These are phyloP conservation scores for Ceratocystis cacaofunesta DNA, from an alignment of 2,329 filamentous ascomycete species.

Conservation along the genomic window DNA sequence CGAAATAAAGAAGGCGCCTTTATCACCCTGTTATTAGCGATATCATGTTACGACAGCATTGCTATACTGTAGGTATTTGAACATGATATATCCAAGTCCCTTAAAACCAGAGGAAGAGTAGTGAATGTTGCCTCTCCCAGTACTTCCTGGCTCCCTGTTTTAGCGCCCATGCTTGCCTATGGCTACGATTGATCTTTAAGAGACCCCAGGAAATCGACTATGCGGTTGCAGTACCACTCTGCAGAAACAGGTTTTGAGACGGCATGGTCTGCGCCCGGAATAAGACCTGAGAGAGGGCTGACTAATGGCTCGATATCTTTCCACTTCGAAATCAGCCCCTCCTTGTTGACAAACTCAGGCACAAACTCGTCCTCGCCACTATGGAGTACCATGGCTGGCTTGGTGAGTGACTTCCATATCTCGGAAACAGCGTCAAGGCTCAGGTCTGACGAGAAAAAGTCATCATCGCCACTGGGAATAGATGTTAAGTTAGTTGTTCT, in stretches of 20 bases:
- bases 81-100: not conserved
- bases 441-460: slow-evolving; percentile 78
- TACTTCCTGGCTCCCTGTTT: not conserved
- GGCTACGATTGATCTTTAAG: slow-evolving; percentile 11
- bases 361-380: slow-evolving; percentile 54
- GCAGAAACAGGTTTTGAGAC: slow-evolving; percentile 33
- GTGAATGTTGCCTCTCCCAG: not conserved
- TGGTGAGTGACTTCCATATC: slow-evolving; percentile 51
- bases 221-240: slow-evolving; percentile 34
- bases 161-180: too few relatives aligned
- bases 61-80: not conserved
- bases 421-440: slow-evolving; percentile 35
- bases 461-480: slow-evolving; percentile 51
- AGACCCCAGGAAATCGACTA: slow-evolving; percentile 32
- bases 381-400: slow-evolving; percentile 48
- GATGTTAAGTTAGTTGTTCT: not conserved
- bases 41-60: not conserved
- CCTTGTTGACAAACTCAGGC: slow-evolving; percentile 42
- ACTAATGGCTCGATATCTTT: slow-evolving; percentile 30
- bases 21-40: not conserved
- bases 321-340: slow-evolving; percentile 43
- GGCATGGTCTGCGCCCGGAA: slow-evolving; percentile 38
- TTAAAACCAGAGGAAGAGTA: not conserved
- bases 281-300: slow-evolving; percentile 36
- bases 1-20: not conserved